Base-by-base conservation (phyloP, 129 eudicot genomes). In the Escallonia rubra region DNA sequence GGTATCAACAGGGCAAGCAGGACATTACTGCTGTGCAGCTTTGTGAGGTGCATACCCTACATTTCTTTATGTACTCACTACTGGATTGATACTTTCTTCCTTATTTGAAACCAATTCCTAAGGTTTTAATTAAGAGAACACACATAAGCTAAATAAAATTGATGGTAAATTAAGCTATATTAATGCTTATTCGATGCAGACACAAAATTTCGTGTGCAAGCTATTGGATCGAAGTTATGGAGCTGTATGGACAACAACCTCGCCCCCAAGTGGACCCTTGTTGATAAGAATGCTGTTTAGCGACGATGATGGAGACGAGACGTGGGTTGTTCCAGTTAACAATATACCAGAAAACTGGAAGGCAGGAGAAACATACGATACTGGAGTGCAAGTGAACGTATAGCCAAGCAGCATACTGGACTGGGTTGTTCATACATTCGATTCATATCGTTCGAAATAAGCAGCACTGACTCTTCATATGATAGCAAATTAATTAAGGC, bases 1-100 rank as follows among this genome's bases (percentile, higher is more conserved):
- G 89, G 91, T 80, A 91, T 68, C 97, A 91, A 70, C 92, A 85
- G 79, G 96, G 97, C 68, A 75, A 66, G 59, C 76, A 68, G 23
- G 96, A 91, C 71, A 82, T 91, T 62, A 91, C 93, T 39, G 93
- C 94, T 12, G 94, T 91, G 70, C 96, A 87, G 69, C 86, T 91
- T 40, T 89, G 94, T 69, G 90, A 89, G 94, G 96, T 89, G 74
- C 8, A 40, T 10, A 45, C 14, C 59, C 34, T n/a, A 54, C 5
- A 1, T 54, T 34, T 34, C 14, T 54, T 54, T 13, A 54, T 23
- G 34, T 23, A 23, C 34, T 23, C 34, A 54, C 14, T 4, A 2
- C 59, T 4, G 3, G 5, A 7, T 54, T 8, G 23, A 13, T 54
- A 54, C n/a, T 54, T 54, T 14, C 14, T 54, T 54, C 59, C 2